A percentile compares a stretch with the other conserved stretches of the same genome.
phyloP scores from a whole-genome alignment of 371 early-diverging fungal genomes.

The Apophysomyces sp. region DNA sequence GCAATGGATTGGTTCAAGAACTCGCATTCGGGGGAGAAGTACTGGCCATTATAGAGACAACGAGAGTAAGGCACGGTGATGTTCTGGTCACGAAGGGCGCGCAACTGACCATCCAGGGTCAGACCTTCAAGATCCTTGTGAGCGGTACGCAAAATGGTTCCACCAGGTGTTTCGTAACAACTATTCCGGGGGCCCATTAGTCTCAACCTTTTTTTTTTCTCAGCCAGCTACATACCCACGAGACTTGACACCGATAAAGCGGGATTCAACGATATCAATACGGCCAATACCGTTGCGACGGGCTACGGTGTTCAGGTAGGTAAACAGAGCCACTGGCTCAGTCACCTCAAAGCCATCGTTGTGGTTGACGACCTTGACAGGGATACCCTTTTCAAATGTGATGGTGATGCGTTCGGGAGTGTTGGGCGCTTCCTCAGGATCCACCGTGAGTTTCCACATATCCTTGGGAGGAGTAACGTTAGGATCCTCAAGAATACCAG shows the following conservation, averaged over 20 bases:
- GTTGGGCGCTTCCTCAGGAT: slow-evolving; percentile 94
- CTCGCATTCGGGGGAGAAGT: slow-evolving; percentile 95
- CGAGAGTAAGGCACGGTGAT: slow-evolving; percentile 75
- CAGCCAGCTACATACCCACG: slow-evolving; percentile 65
- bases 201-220: too few species aligned
- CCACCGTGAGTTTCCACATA: slow-evolving; percentile 97
- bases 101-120: slow-evolving; percentile 92
- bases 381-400: slow-evolving; percentile 86
- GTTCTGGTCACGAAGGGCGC: slow-evolving; percentile 87
- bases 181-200: slow-evolving; percentile 14
- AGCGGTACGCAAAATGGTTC: slow-evolving; percentile 91
- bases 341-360: slow-evolving; percentile 67
- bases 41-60: slow-evolving; percentile 91
- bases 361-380: slow-evolving; percentile 85
- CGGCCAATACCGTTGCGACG: slow-evolving; percentile 97
- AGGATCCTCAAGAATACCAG: slow-evolving; percentile 96
- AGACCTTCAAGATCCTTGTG: slow-evolving; percentile 96
- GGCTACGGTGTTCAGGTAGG: slow-evolving; percentile 93
- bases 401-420: slow-evolving; percentile 93
- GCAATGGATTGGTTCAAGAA: slow-evolving; percentile 80
- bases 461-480: slow-evolving; percentile 91
- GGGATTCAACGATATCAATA: slow-evolving; percentile 97
- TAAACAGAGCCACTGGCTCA: slow-evolving; percentile 84
- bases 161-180: slow-evolving; percentile 98
- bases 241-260: slow-evolving; percentile 98